Base-by-base conservation (phyloP, 306 rosid species). In the Sophora flavescens region DNA sequence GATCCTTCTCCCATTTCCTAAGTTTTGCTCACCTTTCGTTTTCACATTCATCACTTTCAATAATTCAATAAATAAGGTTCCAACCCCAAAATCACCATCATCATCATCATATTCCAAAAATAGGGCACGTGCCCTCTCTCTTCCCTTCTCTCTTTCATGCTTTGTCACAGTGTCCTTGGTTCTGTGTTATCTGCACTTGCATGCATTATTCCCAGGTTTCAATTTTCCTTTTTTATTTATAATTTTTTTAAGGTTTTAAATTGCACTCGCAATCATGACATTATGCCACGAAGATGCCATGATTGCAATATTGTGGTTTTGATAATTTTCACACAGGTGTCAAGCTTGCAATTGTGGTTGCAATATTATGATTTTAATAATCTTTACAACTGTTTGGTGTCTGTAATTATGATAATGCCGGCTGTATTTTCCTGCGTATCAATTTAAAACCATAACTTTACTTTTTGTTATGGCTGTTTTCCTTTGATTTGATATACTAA, bases 131-230 rank as follows among this genome's bases (percentile, higher is more conserved):
- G 12, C 12, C 47, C 47, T 36, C 41, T 36, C 6, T 22, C 22
- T 22, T 22, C 41, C 7, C 33, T n/a, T 67, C 28, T 67, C 6
- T 6, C 59, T 13, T 70, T 30, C 45, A 63, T 71, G 39, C 42
- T 54, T 71, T 48, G 12, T 54, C 28, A 44, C 16, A 18, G 62
- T 18, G 12, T 11, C 6, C 17, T n/a, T n/a, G 45, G 6, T 22
- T 35, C 50, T 51, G 8, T 18, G 44, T 38, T 26, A 36, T 48
- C 45, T 15, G 15, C 57, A 72, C 65, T 39, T 66, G 69, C 75
- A 66, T 80, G 84, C 75, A 57, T 45, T 14, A 0, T 65, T 73
- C 51, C 1, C 16, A 17, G 10, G n/a, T n/a, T n/a, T n/a, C n/a
- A n/a, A n/a, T n/a, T n/a, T n/a, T n/a, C n/a, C n/a, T n/a, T n/a